phyloP scores from a whole-genome alignment of 2,329 filamentous ascomycete genomes.

The Magnaporthales sp. region DNA sequence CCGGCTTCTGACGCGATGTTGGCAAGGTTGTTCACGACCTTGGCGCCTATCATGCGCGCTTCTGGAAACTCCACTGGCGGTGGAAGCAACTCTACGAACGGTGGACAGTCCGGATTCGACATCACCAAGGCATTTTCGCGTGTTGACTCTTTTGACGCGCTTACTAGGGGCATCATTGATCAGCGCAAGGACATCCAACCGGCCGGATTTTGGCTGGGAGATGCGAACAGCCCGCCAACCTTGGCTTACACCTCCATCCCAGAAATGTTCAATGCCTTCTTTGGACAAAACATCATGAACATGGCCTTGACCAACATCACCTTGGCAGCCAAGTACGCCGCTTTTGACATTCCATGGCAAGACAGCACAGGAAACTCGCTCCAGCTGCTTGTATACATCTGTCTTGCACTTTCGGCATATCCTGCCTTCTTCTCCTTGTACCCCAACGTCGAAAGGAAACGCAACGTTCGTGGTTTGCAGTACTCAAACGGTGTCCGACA shows the following conservation, averaged over 20 bases:
- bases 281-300: conserved; percentile 57
- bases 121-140: conserved; percentile 25
- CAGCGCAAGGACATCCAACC: conserved; percentile 63
- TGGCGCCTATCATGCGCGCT: conserved; percentile 29
- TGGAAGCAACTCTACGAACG: not conserved
- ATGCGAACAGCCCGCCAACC: conserved; percentile 43
- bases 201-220: conserved; percentile 71
- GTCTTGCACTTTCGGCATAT: conserved; percentile 67
- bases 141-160: conserved; percentile 58
- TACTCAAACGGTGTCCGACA: conserved; percentile 87
- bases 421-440: conserved; percentile 86
- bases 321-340: conserved; percentile 63
- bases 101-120: not conserved
- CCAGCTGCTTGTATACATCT: conserved; percentile 75
- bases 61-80: not conserved
- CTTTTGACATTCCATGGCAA: conserved; percentile 67
- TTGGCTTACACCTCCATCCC: conserved; percentile 64
- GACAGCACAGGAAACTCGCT: conserved; percentile 63
- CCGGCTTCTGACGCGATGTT: not conserved
- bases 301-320: conserved; percentile 57
- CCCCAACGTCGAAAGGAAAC: conserved; percentile 72
- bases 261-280: conserved; percentile 45
- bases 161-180: conserved; percentile 54
- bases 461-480: conserved; percentile 74
- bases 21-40: conserved; percentile 20